Evolutionary conservation across 1,284 basidiomycete genomes (phyloP).

Genomic region (Neonothopanus nambi): DNA sequence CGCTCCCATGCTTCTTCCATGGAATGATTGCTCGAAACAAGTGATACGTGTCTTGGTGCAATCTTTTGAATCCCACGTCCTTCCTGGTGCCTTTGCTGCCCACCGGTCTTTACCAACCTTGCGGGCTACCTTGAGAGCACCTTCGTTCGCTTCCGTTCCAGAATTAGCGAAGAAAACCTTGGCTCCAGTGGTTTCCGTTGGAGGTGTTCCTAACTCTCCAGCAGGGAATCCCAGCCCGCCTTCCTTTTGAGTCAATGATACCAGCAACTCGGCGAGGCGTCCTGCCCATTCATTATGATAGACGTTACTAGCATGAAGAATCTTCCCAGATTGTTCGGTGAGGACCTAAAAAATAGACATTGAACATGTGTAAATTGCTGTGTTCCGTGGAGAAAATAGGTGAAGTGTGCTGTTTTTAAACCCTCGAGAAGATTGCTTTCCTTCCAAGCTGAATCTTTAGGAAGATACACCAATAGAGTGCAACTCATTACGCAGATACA

Average conservation of each 20-base stretch:
- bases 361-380: conserved; percentile 7
- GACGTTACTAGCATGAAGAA: conserved; percentile 90
- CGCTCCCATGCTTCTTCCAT: conserved; percentile 94
- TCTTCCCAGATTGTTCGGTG: conserved; percentile 71
- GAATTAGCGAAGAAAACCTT: conserved; percentile 95
- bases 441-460: background rate
- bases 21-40: conserved; percentile 92
- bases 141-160: conserved; percentile 96
- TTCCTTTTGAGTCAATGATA: conserved; percentile 72
- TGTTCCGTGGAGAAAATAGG: no score
- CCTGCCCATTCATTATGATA: conserved; percentile 91
- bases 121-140: conserved; percentile 93
- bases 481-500: background rate
- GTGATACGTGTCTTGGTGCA: conserved; percentile 81
- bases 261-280: conserved; percentile 78
- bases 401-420: no score
- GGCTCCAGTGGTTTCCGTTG: conserved; percentile 39
- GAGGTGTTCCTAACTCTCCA: no score
- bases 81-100: conserved; percentile 48
- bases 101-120: conserved; percentile 85
- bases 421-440: no score
- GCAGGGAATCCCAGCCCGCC: conserved; percentile 69
- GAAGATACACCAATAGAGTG: conserved; percentile 14
- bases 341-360: conserved; percentile 49
- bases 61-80: conserved; percentile 50